Percentiles rank a stretch among this genome's conserved stretches.
Evolutionary conservation across 2,329 filamentous ascomycete genomes (phyloP).

Genomic region (Cryoendolithus antarcticus): DNA sequence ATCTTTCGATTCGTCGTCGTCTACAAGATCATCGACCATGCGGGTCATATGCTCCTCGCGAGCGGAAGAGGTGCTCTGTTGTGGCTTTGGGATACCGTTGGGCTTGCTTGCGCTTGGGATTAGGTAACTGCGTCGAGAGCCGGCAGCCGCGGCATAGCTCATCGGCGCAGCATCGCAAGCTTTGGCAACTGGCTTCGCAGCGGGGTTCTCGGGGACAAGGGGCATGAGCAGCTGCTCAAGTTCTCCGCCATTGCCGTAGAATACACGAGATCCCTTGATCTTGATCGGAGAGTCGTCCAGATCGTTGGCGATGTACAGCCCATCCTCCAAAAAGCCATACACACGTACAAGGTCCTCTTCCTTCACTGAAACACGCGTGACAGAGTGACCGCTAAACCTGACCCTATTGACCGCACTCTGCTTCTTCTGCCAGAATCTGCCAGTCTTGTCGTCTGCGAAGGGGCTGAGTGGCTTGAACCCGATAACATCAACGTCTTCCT

Average conservation of each 20-base stretch:
- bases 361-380: conserved; percentile 44
- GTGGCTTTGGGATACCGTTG: conserved; percentile 6
- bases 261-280: conserved; percentile 14
- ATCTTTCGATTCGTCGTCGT: conserved; percentile 32
- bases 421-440: conserved; percentile 39
- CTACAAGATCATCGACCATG: conserved; percentile 48
- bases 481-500: conserved; percentile 55
- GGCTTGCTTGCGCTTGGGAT: conserved; percentile 7
- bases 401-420: conserved; percentile 36
- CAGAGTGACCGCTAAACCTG: conserved; percentile 36
- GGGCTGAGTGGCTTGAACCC: conserved; percentile 50
- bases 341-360: conserved; percentile 57
- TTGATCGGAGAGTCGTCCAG: conserved; percentile 23
- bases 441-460: conserved; percentile 25
- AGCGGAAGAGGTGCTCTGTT: conserved; percentile 4
- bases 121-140: conserved; percentile 8
- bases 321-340: conserved; percentile 50
- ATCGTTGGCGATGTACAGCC: conserved; percentile 43
- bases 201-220: conserved; percentile 35
- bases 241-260: conserved; percentile 11
- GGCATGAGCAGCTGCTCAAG: conserved; percentile 14
- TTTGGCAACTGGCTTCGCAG: conserved; percentile 14
- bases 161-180: conserved; percentile 7
- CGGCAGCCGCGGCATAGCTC: conserved; percentile 20
- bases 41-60: conserved; percentile 39